Base-by-base conservation (phyloP, 306 rosid species). In the Inga oerstediana region DNA sequence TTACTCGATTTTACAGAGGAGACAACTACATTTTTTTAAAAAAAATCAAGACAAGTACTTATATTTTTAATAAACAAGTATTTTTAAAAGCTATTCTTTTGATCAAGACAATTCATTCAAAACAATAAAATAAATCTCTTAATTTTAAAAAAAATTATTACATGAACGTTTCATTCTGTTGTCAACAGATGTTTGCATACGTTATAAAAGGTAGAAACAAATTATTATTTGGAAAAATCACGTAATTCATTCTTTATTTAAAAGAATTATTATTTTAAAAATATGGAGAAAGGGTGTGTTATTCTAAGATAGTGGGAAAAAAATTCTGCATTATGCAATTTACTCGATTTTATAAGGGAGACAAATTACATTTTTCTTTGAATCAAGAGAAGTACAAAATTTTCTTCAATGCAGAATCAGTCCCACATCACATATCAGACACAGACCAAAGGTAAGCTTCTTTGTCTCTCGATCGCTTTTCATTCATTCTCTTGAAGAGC, bases 361-460 rank as follows among this genome's bases (percentile, higher is more conserved):
- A 59, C 30, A 32, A 8, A 59, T 1, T 9, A 22, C 34, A 9
- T 22, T n/a, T 59, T 22, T 22, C 15, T 59, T 24, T 17, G 7
- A 52, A 52, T 3, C 5, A 20, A 19, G 30, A 69, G 1, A 19
- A 45, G 58, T 44, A 45, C 58, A 45, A 12, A 6, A 10, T 44
- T 44, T 44, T 43, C 76, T 24, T 72, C 41, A 45, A n/a, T 22
- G 20, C 35, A 44, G 10, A 71, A n/a, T 0, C 54, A 65, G 59
- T 83, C 82, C 82, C 98, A 93, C 91, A 90, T 83, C 84, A 86
- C 99, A 96, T 96, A 90, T 96, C 99, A 48, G 99, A 86, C 46
- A 93, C 94, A 13, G 97, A 96, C 98, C 98, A 96, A 20, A 93
- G 92, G 84, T 93, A 91, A 48, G 99, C 99, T 87, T 96, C 99